A percentile compares a stretch with the other conserved stretches of the same genome.
These are phyloP conservation scores for Paraconiothyrium sp. DNA, from an alignment of 2,329 filamentous ascomycete genomes.

Conservation along the genomic window DNA sequence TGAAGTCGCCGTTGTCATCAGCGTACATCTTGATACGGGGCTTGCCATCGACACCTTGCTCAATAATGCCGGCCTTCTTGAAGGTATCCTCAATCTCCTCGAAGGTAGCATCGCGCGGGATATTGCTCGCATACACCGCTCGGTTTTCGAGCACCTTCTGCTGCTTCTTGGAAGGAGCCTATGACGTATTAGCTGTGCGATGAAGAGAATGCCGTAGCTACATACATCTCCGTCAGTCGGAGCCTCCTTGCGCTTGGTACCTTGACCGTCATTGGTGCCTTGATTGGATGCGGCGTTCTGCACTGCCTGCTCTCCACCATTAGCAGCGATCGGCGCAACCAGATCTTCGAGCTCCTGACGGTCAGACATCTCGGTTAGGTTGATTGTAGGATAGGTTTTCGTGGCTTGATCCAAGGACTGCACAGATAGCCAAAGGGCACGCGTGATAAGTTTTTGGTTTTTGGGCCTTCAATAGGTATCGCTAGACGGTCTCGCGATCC, in stretches of 20 bases:
- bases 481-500: slow-evolving; percentile 6
- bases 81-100: slow-evolving; percentile 87
- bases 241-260: slow-evolving; percentile 9
- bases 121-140: slow-evolving; percentile 88
- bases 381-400: not conserved
- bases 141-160: slow-evolving; percentile 71
- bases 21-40: slow-evolving; percentile 94
- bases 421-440: not conserved
- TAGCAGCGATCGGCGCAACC: not conserved
- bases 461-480: not conserved
- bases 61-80: slow-evolving; percentile 89
- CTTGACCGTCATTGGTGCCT: not conserved
- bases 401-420: not conserved
- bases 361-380: not conserved
- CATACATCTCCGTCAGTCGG: slow-evolving; percentile 28
- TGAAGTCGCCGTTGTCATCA: slow-evolving; percentile 83
- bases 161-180: slow-evolving; percentile 36
- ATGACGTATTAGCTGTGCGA: slow-evolving; percentile 24
- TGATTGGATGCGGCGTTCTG: not conserved
- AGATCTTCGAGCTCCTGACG: not conserved
- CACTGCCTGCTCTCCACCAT: not conserved
- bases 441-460: not conserved
- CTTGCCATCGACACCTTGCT: slow-evolving; percentile 88
- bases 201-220: not conserved
- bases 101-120: slow-evolving; percentile 80